Evolutionary conservation across 2,329 filamentous ascomycete species (phyloP), one percentile per base, ranked within the genome.

Genomic region (Cercospora sp.): DNA sequence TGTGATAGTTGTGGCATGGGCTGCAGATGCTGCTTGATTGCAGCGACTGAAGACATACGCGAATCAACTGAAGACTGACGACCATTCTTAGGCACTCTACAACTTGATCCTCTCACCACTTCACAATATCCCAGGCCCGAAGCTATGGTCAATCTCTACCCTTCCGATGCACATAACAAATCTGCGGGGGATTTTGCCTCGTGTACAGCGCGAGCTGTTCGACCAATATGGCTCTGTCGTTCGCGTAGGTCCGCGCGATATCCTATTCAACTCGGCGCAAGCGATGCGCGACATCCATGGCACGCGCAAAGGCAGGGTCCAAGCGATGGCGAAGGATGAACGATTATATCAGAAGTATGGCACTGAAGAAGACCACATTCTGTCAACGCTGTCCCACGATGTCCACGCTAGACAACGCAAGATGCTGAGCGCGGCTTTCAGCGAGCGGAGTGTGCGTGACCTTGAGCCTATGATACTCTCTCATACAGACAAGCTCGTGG

Each of bases 281-380:
- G 77, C 77, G 1, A 85, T 83, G 80, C 77, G 78, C 70, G 80
- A 83, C 36, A 81, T 83, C 39, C 80, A 80, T 91, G 33, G 58
- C 58, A 28, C 18, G 45, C 58, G 58, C 10, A 60, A 31, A 10
- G 48, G 48, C 48, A 53, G 12, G 20, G 5, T 5, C 4, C 18
- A 53, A 7, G 48, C 18, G n/a, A 48, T 48, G 45, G n/a, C 45
- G 45, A 18, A 23, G 18, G 45, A 48, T 13, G 45, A 48, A 23
- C 45, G 45, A 6, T 48, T 48, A 3, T 48, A 48, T 23, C 45
- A 48, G 10, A 48, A 48, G 13, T 48, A 48, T 48, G 45, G 45
- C 18, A 48, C 45, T 0, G 45, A 48, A 48, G 45, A 48, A 48
- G 45, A 48, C 20, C 45, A 48, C 45, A 48, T 48, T 20, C 45